Evolutionary conservation across 2,329 filamentous ascomycete genomes (phyloP).

Genomic region (Achaetomium macrosporum): DNA sequence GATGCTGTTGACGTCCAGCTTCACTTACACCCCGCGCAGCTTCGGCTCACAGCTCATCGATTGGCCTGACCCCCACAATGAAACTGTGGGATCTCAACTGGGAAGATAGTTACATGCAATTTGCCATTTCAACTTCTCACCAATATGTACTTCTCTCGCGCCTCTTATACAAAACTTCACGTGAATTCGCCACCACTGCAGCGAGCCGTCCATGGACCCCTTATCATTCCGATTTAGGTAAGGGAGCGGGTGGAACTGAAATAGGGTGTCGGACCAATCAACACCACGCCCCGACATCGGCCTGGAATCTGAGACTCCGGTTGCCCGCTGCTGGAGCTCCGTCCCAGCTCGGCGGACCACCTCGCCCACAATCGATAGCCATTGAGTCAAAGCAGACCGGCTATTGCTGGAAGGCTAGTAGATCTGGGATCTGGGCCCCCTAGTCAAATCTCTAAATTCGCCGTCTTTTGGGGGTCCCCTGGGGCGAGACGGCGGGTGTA

Average conservation of each 20-base stretch:
- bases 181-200: conserved; percentile 5
- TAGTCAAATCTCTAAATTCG: conserved; percentile 20
- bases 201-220: background rate
- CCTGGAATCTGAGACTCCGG: conserved; percentile 10
- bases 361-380: background rate
- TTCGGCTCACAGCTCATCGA: background rate
- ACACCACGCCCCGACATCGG: conserved; percentile 11
- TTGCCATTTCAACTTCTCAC: conserved; percentile 8
- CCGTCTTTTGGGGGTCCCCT: conserved; percentile 2
- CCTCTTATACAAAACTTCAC: background rate
- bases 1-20: background rate
- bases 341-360: conserved; percentile 15
- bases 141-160: background rate
- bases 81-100: background rate
- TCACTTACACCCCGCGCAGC: conserved; percentile 9
- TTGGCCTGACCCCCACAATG: conserved; percentile 14
- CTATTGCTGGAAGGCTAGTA: conserved; percentile 10
- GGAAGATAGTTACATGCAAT: background rate
- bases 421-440: conserved; percentile 12
- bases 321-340: conserved; percentile 11
- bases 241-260: conserved; percentile 9
- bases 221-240: conserved; percentile 27
- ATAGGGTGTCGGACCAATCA: conserved; percentile 3
- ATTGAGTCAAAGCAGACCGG: conserved; percentile 9
- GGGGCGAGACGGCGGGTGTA: conserved; percentile 15